A percentile compares a stretch with the other conserved stretches of the same genome.
Conservation (phyloP, 257 asterid species). For the Fraxinus anomala region DNA sequence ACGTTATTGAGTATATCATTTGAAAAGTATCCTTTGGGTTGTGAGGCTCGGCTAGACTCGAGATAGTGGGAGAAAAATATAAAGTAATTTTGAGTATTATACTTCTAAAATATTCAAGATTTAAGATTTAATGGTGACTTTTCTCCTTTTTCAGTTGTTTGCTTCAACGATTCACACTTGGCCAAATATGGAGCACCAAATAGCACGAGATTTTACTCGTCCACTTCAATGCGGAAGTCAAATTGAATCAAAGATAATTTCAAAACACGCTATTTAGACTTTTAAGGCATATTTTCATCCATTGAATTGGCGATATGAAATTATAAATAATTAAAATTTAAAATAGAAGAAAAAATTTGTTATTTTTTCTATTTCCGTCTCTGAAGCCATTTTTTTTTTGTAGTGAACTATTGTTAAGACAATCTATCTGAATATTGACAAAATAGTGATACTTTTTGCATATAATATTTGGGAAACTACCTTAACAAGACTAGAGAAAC, state of each 20-base stretch:
- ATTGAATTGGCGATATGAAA: not conserved
- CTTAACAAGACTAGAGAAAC: not conserved
- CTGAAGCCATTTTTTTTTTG: too few relatives aligned
- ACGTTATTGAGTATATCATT: not conserved
- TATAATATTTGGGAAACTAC: too few relatives aligned
- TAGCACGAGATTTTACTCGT: not conserved
- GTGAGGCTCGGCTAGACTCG: not conserved
- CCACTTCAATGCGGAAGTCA: not conserved
- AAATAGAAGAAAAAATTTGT: too few relatives aligned
- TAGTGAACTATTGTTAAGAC: too few relatives aligned
- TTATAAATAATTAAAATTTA: not conserved
- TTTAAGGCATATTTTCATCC: not conserved
- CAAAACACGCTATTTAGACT: not conserved
- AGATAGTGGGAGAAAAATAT: not conserved
- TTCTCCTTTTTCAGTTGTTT: too few relatives aligned
- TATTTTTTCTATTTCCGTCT: too few relatives aligned
- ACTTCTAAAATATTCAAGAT: not conserved
- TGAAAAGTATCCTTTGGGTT: not conserved
- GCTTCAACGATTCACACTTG: too few relatives aligned
- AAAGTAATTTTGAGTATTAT: not conserved
- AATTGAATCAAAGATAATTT: not conserved
- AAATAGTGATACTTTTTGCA: too few relatives aligned
- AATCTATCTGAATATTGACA: too few relatives aligned
- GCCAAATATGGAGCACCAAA: too few relatives aligned
- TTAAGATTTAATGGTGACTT: not conserved